phyloP scores from a whole-genome alignment of 225 moss, liverwort and hornwort species.

The Polytrichum commune region DNA sequence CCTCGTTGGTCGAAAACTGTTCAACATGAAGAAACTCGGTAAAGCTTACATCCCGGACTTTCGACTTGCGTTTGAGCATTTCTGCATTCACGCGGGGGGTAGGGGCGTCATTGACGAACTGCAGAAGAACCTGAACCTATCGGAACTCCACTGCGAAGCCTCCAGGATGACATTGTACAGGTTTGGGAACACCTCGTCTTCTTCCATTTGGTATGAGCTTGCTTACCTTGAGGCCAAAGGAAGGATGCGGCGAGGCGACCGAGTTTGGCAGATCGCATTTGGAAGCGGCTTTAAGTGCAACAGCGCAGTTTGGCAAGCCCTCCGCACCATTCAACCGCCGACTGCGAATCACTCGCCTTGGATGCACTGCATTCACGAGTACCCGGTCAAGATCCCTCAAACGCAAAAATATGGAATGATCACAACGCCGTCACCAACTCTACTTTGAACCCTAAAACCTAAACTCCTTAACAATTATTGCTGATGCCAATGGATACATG shows the following conservation, averaged over 20 bases:
- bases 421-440: too few relatives aligned
- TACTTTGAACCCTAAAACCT: too few relatives aligned
- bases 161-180: slow-evolving; percentile 4
- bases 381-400: background rate
- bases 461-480: too few relatives aligned
- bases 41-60: slow-evolving; percentile 8
- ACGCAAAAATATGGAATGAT: too few relatives aligned
- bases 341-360: background rate
- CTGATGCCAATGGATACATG: too few relatives aligned
- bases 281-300: background rate
- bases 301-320: slow-evolving; percentile 1
- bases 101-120: slow-evolving; percentile 5
- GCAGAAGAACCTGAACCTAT: slow-evolving; percentile 3
- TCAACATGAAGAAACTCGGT: background rate
- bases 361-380: background rate
- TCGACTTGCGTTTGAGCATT: slow-evolving; percentile 7
- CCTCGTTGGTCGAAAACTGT: background rate
- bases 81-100: slow-evolving; percentile 12
- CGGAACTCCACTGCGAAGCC: slow-evolving; percentile 1
- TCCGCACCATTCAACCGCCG: background rate
- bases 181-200: background rate
- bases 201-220: background rate
- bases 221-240: slow-evolving; percentile 1
- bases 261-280: slow-evolving; percentile 5
- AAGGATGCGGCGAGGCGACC: slow-evolving; percentile 1